Percentiles rank a stretch among this genome's conserved stretches.
phyloP scores from a whole-genome alignment of 805 yeast genomes.

The Saccharomycopsis sp. region DNA sequence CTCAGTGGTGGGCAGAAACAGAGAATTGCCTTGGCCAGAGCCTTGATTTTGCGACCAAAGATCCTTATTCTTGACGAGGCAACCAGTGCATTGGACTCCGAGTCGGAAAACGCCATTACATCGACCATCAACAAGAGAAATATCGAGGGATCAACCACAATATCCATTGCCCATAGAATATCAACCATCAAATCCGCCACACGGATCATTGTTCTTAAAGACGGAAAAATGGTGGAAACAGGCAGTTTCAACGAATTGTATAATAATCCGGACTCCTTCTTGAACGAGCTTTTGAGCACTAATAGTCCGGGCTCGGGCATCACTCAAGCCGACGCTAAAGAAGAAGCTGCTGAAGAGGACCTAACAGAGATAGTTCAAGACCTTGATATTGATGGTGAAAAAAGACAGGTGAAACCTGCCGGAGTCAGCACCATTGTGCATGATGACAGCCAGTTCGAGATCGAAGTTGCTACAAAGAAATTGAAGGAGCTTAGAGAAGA shows the following conservation, averaged over 20 bases:
- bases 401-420: background rate
- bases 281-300: constrained; percentile 31
- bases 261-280: constrained; percentile 31
- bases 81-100: constrained; percentile 87
- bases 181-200: constrained; percentile 83
- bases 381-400: background rate
- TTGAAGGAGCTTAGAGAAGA: constrained; percentile 6
- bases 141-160: constrained; percentile 57
- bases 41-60: constrained; percentile 70
- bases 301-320: constrained; percentile 5
- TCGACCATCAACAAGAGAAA: constrained; percentile 56
- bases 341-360: background rate
- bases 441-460: constrained; percentile 13
- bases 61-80: constrained; percentile 89
- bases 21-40: constrained; percentile 84
- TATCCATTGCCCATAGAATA: constrained; percentile 87
- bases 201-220: constrained; percentile 67
- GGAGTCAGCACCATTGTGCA: constrained; percentile 11
- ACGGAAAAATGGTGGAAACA: constrained; percentile 70
- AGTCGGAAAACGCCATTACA: constrained; percentile 80
- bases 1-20: constrained; percentile 95
- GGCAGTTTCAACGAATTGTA: constrained; percentile 53
- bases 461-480: constrained; percentile 8
- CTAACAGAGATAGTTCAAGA: background rate
- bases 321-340: background rate